Evolutionary conservation across 176 grass and related monocot species (phyloP).

Genomic region (Juncus inflexus): DNA sequence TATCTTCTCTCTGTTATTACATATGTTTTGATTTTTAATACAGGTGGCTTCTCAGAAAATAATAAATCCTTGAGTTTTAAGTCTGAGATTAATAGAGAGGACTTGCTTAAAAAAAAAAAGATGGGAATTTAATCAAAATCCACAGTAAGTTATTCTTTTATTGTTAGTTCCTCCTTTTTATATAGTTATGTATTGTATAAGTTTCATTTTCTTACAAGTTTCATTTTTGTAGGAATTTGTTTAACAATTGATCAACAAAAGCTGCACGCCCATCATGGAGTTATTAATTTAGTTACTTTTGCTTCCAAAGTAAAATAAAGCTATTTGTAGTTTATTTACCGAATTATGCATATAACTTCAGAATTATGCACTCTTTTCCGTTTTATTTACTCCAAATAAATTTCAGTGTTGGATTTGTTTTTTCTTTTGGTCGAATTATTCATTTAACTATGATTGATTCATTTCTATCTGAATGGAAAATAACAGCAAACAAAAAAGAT

Average conservation of each 20-base stretch:
- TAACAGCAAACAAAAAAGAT: too few species aligned
- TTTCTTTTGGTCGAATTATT: too few species aligned
- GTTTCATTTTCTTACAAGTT: constrained; percentile 10
- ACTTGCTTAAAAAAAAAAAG: not conserved
- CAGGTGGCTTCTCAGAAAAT: constrained; percentile 89
- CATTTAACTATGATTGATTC: too few species aligned
- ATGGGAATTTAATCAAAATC: constrained; percentile 19
- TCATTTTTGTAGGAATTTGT: constrained; percentile 20
- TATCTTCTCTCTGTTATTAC: not conserved
- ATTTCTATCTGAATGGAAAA: too few species aligned
- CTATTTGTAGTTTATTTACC: too few species aligned
- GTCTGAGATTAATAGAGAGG: constrained; percentile 23
- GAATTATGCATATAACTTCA: too few species aligned
- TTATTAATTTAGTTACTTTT: too few species aligned
- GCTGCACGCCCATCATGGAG: too few species aligned
- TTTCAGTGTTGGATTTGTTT: too few species aligned
- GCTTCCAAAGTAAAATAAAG: too few species aligned
- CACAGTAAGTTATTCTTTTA: constrained; percentile 11
- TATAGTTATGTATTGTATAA: not conserved
- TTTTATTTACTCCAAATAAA: too few species aligned
- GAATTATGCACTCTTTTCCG: too few species aligned
- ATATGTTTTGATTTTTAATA: constrained; percentile 10
- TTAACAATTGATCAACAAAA: not conserved
- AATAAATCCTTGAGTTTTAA: constrained; percentile 38
- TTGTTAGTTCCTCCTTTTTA: not conserved